Evolutionary conservation across 202 grass and related monocot species (phyloP).

Genomic region (Cymbopogon flexuosus): DNA sequence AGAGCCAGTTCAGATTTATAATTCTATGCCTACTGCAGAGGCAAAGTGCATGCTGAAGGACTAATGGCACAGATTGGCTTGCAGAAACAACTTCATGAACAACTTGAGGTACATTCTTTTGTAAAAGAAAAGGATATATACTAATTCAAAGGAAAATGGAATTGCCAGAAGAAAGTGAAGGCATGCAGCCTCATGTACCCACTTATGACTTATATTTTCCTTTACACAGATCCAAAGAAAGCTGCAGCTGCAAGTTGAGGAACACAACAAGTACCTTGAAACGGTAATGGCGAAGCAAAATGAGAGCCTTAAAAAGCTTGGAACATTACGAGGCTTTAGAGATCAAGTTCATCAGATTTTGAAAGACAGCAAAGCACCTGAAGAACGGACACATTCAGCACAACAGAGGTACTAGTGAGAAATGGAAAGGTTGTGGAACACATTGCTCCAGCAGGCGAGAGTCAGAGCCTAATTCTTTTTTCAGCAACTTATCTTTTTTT

Average conservation of each 20-base stretch:
- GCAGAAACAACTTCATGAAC: slow-evolving; percentile 77
- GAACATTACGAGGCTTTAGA: slow-evolving; percentile 14
- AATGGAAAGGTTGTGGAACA: background rate
- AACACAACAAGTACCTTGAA: slow-evolving; percentile 61
- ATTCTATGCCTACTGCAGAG: slow-evolving; percentile 27
- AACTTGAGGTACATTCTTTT: slow-evolving; percentile 56
- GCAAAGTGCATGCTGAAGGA: slow-evolving; percentile 37
- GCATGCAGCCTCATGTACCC: background rate
- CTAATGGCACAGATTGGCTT: slow-evolving; percentile 51
- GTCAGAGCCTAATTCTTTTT: background rate
- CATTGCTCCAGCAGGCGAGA: background rate
- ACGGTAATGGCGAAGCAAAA: slow-evolving; percentile 52
- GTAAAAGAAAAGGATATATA: background rate
- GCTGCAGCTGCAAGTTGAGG: slow-evolving; percentile 63
- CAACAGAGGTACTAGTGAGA: background rate
- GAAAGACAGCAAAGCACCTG: background rate
- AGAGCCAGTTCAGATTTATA: background rate
- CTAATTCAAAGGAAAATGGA: background rate
- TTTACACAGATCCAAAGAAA: slow-evolving; percentile 52
- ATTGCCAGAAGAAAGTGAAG: background rate
- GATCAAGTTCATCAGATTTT: background rate
- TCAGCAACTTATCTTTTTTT: too few species aligned
- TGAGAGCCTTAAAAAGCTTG: slow-evolving; percentile 46
- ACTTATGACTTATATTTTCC: background rate
- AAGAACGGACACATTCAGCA: slow-evolving; percentile 9